Percentiles rank a stretch among this genome's conserved stretches.
Evolutionary conservation across 306 rosid species (phyloP).

Genomic region (Trifolium pratense): DNA sequence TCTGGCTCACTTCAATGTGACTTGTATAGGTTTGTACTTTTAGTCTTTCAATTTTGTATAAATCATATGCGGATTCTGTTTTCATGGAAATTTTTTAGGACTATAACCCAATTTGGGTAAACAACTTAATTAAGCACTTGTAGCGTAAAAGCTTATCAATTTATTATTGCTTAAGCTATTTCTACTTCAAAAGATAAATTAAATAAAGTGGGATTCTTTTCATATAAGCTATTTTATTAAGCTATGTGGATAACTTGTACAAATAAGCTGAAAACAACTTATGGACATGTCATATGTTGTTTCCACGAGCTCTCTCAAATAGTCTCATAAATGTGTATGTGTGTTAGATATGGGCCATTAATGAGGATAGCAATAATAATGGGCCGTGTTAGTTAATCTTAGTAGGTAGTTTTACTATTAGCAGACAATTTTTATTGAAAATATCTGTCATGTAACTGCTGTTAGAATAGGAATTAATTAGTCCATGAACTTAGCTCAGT

Average conservation of each 20-base stretch:
- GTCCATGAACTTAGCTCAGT: too few species aligned
- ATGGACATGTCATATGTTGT: background rate
- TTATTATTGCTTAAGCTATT: background rate
- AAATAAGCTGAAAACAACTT: background rate
- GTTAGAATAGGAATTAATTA: too few species aligned
- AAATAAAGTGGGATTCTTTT: background rate
- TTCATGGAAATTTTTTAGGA: background rate
- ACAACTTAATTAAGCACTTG: background rate
- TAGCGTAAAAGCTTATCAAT: background rate
- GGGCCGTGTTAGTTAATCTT: too few species aligned
- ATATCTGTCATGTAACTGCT: too few species aligned
- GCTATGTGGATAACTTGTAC: background rate
- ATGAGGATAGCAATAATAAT: too few species aligned
- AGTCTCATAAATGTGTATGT: background rate
- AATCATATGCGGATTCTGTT: background rate
- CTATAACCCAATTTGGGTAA: too few species aligned
- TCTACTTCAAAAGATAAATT: background rate
- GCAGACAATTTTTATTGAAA: too few species aligned
- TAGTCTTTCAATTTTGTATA: background rate
- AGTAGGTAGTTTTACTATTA: too few species aligned
- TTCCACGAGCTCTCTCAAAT: background rate
- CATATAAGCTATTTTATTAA: background rate
- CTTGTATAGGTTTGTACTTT: conserved; percentile 67
- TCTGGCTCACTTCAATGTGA: conserved; percentile 96
- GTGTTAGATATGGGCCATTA: too few species aligned